Evolutionary conservation across 495 filamentous ascomycete species (phyloP).

Genomic region (Friedmanniomyces endolithicus): DNA sequence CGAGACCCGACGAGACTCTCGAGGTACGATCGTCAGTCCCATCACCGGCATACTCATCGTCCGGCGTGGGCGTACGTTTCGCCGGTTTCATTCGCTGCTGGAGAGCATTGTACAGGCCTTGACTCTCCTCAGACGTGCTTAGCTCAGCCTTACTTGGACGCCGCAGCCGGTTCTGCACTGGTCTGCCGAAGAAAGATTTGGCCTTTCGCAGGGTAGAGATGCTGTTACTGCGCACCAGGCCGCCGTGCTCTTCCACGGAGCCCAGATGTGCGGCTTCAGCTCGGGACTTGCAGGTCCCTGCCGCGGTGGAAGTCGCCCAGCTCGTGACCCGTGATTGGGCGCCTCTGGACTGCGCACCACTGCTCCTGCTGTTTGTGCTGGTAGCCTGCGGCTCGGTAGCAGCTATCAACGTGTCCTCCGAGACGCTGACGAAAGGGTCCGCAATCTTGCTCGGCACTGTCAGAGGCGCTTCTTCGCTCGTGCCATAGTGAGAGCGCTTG

Average conservation of each 20-base stretch:
- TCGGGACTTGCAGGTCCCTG: conserved; percentile 35
- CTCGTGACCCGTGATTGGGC: conserved; percentile 55
- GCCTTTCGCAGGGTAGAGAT: conserved; percentile 16
- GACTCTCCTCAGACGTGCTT: conserved; percentile 41
- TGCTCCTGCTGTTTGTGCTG: conserved; percentile 6
- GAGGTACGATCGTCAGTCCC: background rate
- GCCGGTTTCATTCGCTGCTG: conserved; percentile 47
- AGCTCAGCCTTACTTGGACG: conserved; percentile 28
- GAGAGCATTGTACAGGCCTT: conserved; percentile 60
- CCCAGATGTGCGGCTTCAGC: conserved; percentile 45
- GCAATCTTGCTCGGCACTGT: background rate
- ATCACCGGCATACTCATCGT: background rate
- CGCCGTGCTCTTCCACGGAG: conserved; percentile 48
- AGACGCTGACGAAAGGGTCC: background rate
- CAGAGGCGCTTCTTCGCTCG: background rate
- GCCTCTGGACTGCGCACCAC: background rate
- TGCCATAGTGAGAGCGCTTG: conserved; percentile 11
- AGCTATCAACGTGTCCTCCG: background rate
- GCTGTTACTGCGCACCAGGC: conserved; percentile 1
- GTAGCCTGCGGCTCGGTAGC: background rate
- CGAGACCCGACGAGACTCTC: conserved; percentile 6
- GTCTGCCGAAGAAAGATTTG: conserved; percentile 14
- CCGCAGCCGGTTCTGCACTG: conserved; percentile 14
- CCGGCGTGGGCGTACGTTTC: background rate
- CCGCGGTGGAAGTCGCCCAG: conserved; percentile 55